Evolutionary conservation across 768 basidiomycete species (phyloP).

Genomic region (Boletus barrowsii): DNA sequence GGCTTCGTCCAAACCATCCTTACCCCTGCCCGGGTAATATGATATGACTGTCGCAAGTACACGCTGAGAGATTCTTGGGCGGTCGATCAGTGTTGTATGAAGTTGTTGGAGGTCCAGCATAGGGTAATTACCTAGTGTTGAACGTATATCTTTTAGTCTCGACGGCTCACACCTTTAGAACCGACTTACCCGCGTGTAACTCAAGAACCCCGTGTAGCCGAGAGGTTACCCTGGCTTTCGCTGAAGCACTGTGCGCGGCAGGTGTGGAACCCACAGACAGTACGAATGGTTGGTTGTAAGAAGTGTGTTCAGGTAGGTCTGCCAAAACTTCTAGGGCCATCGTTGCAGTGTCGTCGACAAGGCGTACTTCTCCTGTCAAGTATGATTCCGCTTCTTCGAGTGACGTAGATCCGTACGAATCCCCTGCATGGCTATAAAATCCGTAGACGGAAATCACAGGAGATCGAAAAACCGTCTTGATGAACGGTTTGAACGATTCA

Average conservation of each 20-base stretch:
- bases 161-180: neutral
- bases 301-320: slow-evolving; percentile 29
- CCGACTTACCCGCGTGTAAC: slow-evolving; percentile 63
- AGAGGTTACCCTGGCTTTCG: slow-evolving; percentile 44
- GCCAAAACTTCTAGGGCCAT: slow-evolving; percentile 49
- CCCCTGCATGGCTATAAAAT: slow-evolving; percentile 79
- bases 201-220: slow-evolving; percentile 63
- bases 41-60: slow-evolving; percentile 75
- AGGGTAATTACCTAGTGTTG: slow-evolving; percentile 67
- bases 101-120: slow-evolving; percentile 83
- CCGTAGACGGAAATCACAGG: slow-evolving; percentile 64
- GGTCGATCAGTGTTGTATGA: slow-evolving; percentile 63
- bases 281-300: slow-evolving; percentile 52
- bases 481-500: slow-evolving; percentile 50
- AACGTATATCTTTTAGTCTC: neutral
- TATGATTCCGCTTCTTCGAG: slow-evolving; percentile 60
- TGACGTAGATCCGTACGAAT: slow-evolving; percentile 75
- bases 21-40: slow-evolving; percentile 70
- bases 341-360: slow-evolving; percentile 64
- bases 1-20: slow-evolving; percentile 63
- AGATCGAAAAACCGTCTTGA: slow-evolving; percentile 52
- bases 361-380: slow-evolving; percentile 65
- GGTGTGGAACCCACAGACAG: slow-evolving; percentile 87
- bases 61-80: slow-evolving; percentile 55
- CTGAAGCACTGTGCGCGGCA: slow-evolving; percentile 74